These are phyloP conservation scores for Naganishia cerealis DNA, from an alignment of 1,284 basidiomycete genomes.

Conservation along the genomic window DNA sequence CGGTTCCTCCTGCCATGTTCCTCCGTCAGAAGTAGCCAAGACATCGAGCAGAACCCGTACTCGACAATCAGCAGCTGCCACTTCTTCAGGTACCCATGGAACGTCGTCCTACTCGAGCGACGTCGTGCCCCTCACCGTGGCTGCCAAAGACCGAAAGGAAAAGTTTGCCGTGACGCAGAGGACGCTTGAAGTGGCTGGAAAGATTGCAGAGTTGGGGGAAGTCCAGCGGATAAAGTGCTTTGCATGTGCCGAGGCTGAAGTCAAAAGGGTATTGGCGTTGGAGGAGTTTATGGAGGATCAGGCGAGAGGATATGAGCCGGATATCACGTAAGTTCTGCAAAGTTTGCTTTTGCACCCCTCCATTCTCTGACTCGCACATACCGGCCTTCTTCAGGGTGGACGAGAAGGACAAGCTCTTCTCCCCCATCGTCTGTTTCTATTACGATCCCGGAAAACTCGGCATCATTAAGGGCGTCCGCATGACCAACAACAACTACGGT, in stretches of 20 bases:
- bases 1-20: not conserved
- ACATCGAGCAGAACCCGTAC: not conserved
- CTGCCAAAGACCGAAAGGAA: constrained; percentile 19
- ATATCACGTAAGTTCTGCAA: not conserved
- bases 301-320: not conserved
- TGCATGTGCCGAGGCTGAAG: constrained; percentile 16
- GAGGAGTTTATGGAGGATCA: not conserved
- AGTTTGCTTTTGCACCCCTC: too few species aligned
- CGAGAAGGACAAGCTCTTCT: not conserved
- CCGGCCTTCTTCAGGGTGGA: constrained; percentile 5
- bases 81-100: not conserved
- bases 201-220: constrained; percentile 5
- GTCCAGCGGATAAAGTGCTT: constrained; percentile 22
- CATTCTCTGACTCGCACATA: not conserved
- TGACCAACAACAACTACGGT: constrained; percentile 17
- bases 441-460: constrained; percentile 17
- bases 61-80: not conserved
- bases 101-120: constrained; percentile 8
- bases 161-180: constrained; percentile 13
- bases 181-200: constrained; percentile 13
- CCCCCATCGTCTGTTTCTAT: constrained; percentile 17
- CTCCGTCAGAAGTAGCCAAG: constrained; percentile 6
- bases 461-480: constrained; percentile 24
- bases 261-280: not conserved
- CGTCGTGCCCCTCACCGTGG: constrained; percentile 8